Evolutionary conservation across 164 flowering plant species (phyloP).

Genomic region (Cinnamomum chago): DNA sequence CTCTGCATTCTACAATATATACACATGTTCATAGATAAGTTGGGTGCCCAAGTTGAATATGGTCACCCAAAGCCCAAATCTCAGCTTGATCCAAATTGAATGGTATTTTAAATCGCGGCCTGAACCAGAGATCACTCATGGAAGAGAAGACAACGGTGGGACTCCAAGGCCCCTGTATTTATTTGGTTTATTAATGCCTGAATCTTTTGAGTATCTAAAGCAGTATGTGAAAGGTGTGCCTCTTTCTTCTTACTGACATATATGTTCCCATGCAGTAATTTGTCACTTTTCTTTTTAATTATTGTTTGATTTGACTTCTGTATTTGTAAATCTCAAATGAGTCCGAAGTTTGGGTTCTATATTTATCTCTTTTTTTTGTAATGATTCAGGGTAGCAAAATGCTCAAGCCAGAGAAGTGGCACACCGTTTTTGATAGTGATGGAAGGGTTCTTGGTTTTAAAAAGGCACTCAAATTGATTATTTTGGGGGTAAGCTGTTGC

Average conservation of each 20-base stretch:
- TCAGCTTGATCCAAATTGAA: no score
- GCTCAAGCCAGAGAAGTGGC: conserved; percentile 94
- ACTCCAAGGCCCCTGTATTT: background rate
- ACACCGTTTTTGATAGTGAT: conserved; percentile 59
- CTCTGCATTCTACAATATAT: no score
- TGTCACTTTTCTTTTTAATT: background rate
- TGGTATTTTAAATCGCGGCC: no score
- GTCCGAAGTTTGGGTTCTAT: background rate
- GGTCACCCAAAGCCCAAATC: no score
- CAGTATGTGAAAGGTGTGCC: no score
- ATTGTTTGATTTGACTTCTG: background rate
- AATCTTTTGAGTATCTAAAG: no score
- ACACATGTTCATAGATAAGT: no score
- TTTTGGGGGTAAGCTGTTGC: conserved; percentile 61
- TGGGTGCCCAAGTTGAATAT: no score
- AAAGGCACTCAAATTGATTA: conserved; percentile 63
- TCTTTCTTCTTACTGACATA: no score
- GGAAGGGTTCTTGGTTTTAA: conserved; percentile 66
- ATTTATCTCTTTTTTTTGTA: conserved; percentile 6
- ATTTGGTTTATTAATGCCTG: no score
- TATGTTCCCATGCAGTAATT: no score
- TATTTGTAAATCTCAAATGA: background rate
- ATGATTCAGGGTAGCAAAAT: conserved; percentile 59
- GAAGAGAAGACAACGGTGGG: background rate
- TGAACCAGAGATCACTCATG: background rate